Base-by-base conservation (phyloP, 768 basidiomycete species). In the Coprinopsis marcescibilis region DNA sequence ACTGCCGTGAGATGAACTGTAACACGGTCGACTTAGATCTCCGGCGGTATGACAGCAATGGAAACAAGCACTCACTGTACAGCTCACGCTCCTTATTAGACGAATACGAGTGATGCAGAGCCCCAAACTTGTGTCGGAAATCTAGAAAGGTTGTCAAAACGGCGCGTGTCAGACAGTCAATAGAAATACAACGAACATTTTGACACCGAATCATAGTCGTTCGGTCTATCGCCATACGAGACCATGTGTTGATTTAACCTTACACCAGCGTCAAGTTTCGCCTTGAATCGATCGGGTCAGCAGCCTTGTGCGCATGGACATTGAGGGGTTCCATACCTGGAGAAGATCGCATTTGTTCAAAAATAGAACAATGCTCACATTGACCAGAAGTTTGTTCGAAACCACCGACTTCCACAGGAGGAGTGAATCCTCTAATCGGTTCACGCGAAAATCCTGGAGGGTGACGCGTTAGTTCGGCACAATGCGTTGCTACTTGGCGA, bases 311-410 rank as follows among this genome's bases (percentile, higher is more conserved):
- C 19, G 43, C n/a, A 42, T 15, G 19, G 45, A 15, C 37, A 23
- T 30, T 25, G 42, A 32, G 40, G 24, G 19, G 30, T 42, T 15
- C 51, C 66, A 43, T 58, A 79, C 85, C 72, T 79, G 77, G 30
- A 90, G 70, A 36, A 90, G 71, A 61, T 91, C 89, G 50, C 77
- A 78, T 65, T 90, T 89, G 66, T 89, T 89, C 52, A 90, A 61
- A 61, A 91, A 91, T 53, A 90, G 72, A 14, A 92, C 77, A 52
- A 92, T 78, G 62, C 80, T 85, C 51, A 90, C 88, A 38, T 79
- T 74, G 27, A 73, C 71, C 25, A 92, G 77, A 8, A 91, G 67
- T 57, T 75, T 83, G 64, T 89, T 85, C 23, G 83, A 77, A 27
- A 85, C 76, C 1, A 91, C 77, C 0, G 69, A 65, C 58, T 76